Evolutionary conservation across 1,284 basidiomycete genomes (phyloP).

Genomic region (Mycosarcoma mackinlayi): DNA sequence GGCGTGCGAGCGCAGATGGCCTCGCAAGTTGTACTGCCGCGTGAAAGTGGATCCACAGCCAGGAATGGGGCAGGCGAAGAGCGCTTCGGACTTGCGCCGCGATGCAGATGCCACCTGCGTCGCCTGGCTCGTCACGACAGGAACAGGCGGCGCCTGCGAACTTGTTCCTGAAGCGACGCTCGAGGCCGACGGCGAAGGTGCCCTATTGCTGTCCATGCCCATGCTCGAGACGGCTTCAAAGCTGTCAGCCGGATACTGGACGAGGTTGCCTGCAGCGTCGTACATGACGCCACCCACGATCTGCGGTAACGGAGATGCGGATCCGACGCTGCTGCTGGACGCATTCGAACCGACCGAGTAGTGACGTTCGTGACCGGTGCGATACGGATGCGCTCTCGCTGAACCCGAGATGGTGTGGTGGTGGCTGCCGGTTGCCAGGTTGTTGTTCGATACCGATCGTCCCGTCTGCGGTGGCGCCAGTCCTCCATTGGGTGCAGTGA

Average conservation of each 20-base stretch:
- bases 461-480: slow-evolving; percentile 55
- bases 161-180: slow-evolving; percentile 34
- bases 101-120: slow-evolving; percentile 91
- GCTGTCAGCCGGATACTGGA: slow-evolving; percentile 34
- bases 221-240: slow-evolving; percentile 10
- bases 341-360: slow-evolving; percentile 51
- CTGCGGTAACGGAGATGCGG: slow-evolving; percentile 32
- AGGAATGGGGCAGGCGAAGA: slow-evolving; percentile 91
- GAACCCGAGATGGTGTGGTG: slow-evolving; percentile 30
- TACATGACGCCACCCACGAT: slow-evolving; percentile 27
- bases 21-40: slow-evolving; percentile 73
- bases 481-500: slow-evolving; percentile 58
- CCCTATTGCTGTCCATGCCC: slow-evolving; percentile 21
- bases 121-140: slow-evolving; percentile 85
- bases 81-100: slow-evolving; percentile 86
- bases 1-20: slow-evolving; percentile 94
- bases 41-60: slow-evolving; percentile 88
- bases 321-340: slow-evolving; percentile 44
- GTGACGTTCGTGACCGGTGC: slow-evolving; percentile 48
- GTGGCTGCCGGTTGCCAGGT: slow-evolving; percentile 10
- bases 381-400: slow-evolving; percentile 44
- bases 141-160: slow-evolving; percentile 44
- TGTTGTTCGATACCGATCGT: slow-evolving; percentile 33
- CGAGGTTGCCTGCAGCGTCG: slow-evolving; percentile 25
- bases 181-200: slow-evolving; percentile 25